Evolutionary conservation across 2,329 filamentous ascomycete genomes (phyloP), one percentile per base, ranked within the genome.

Genomic region (Ceratocystiopsis brevicomis): DNA sequence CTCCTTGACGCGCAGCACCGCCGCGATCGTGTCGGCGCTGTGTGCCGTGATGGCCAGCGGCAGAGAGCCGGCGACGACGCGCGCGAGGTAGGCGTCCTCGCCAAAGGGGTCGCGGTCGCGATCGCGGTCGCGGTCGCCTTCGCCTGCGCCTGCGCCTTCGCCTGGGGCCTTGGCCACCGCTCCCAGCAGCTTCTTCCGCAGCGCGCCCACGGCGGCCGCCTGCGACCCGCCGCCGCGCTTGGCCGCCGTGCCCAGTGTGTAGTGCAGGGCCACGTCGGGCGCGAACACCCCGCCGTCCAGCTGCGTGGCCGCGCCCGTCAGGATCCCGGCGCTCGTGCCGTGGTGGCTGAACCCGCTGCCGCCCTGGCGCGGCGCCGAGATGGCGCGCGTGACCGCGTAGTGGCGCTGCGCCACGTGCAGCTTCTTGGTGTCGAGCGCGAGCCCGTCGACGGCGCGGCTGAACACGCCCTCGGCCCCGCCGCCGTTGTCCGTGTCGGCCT

Each of bases 11-110:
- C 62, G 61, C n/a, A 81, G 61, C 1, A 74, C 55, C 0, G 72
- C 59, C 3, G 73, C 69, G 47, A 80, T 79, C 17, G 65, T 64
- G 51, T 81, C 76, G 8, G 76, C 76, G 47, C 69, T 76, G 52
- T 80, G 70, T 12, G 69, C 69, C 0, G 67, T 73, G 12, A 81
- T 53, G 4, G 68, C 71, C 1, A 81, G 62, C 0, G 74, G 65
- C 2, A 69, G 52, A 3, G 66, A 57, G 18, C 71, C 75, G 2
- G 59, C 53, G 3, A 78, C 59, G 0, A 78, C 75, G 50, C 64
- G 63, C 47, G 59, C 63, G 17, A 76, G 61, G 51, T 66, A 76
- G 3, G 62, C 59, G 1, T 57, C 56, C 52, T 73, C 69, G 0
- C 65, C 65, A 51, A 62, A 72, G 0, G 56, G 48, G 16, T 69